These are phyloP conservation scores for Sonneratia alba DNA, from an alignment of 345 rosid species.

Conservation along the genomic window DNA sequence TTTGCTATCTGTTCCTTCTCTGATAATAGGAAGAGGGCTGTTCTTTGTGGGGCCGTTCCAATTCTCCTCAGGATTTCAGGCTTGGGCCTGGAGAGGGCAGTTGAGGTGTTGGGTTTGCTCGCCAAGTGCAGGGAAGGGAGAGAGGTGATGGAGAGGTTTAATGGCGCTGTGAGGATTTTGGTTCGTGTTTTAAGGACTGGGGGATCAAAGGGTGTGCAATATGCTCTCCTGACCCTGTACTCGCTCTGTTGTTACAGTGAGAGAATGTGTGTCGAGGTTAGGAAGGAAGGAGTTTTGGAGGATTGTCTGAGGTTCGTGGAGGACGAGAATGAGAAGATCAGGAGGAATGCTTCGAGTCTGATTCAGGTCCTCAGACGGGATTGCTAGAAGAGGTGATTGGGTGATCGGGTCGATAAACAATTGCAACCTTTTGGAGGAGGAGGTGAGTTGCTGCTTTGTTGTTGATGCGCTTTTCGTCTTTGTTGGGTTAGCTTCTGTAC, in stretches of 20 bases:
- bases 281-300: constrained; percentile 52
- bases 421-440: constrained; percentile 19
- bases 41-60: constrained; percentile 65
- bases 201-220: constrained; percentile 57
- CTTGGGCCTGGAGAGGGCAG: constrained; percentile 75
- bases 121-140: constrained; percentile 87
- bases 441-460: constrained; percentile 32
- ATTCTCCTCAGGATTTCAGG: constrained; percentile 43
- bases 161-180: constrained; percentile 52
- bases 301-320: constrained; percentile 53
- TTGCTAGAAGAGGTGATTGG: constrained; percentile 1
- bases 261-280: constrained; percentile 32
- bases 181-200: constrained; percentile 50
- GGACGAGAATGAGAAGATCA: constrained; percentile 74
- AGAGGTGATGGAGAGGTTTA: constrained; percentile 51
- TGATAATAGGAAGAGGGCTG: constrained; percentile 59
- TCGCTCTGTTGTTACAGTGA: constrained; percentile 48
- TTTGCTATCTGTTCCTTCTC: constrained; percentile 70
- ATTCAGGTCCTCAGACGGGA: constrained; percentile 47
- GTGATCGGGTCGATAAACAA: background rate
- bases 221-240: constrained; percentile 59
- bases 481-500: constrained; percentile 38
- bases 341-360: constrained; percentile 58
- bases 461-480: constrained; percentile 13
- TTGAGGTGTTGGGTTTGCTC: constrained; percentile 73